A percentile compares a stretch with the other conserved stretches of the same genome.
Evolutionary conservation across 2,329 filamentous ascomycete species (phyloP).

Genomic region (Aspergillus quadricinctus): DNA sequence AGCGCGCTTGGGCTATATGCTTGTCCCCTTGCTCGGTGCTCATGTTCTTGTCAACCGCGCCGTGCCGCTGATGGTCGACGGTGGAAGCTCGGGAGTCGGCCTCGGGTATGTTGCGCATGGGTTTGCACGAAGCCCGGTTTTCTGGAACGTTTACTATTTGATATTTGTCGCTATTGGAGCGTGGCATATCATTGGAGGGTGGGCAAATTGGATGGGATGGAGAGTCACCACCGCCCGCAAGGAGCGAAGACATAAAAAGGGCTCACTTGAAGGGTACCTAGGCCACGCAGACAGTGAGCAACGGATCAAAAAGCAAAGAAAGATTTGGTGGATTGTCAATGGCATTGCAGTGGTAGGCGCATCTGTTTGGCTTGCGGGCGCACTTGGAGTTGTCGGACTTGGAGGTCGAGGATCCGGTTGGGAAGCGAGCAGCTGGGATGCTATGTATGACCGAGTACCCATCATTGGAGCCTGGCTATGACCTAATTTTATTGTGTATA

Average conservation of each 20-base stretch:
- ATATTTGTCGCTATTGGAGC: constrained; percentile 63
- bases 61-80: constrained; percentile 71
- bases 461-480: constrained; percentile 51
- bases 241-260: constrained; percentile 22
- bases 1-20: constrained; percentile 66
- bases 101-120: constrained; percentile 81
- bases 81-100: constrained; percentile 80
- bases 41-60: constrained; percentile 74
- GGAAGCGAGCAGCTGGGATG: constrained; percentile 76
- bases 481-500: constrained; percentile 4
- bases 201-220: constrained; percentile 72
- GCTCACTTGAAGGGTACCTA: constrained; percentile 29
- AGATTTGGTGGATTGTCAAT: constrained; percentile 69
- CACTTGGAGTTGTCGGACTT: constrained; percentile 70
- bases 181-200: constrained; percentile 79
- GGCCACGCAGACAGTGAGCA: constrained; percentile 48
- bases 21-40: constrained; percentile 61
- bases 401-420: constrained; percentile 69
- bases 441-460: constrained; percentile 61
- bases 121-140: constrained; percentile 65
- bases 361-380: constrained; percentile 74
- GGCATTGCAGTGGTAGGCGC: constrained; percentile 55
- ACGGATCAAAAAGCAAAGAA: constrained; percentile 51
- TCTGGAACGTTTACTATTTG: constrained; percentile 66
- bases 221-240: constrained; percentile 36